Base-by-base conservation (phyloP, 2,329 filamentous ascomycete genomes). In the Graphium sp. region DNA sequence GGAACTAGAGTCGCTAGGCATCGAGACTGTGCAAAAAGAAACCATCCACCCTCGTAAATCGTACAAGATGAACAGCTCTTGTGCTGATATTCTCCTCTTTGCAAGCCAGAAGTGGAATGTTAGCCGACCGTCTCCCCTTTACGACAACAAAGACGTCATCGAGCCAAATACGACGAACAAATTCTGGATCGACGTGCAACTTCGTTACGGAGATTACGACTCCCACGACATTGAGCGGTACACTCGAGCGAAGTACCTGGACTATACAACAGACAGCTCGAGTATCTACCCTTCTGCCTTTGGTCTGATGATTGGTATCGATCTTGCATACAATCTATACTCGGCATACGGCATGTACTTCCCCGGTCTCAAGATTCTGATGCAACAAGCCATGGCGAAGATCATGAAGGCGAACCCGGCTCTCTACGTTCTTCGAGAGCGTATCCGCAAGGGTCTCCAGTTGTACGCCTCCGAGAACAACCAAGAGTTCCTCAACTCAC, bases 21-120 rank as follows among this genome's bases (percentile, higher is more conserved):
- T 98, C 33, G 89, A 98, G 53, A 91, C 84, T 3, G 89, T 95
- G 5, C 89, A 98, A 49, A 98, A 98, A 55, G 89, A 98, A 58
- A 95, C 89, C 0, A 98, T 98, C 34, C 89, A 98, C 60, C 89
- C 89, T 29, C 72, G 89, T 70, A 98, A 98, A 57, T 94, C 84
- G 5, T 98, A 98, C 71, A 98, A 98, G 71, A 98, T 98, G 89
- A 98, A 98, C 63, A 94, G 85, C 44, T 95, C 87, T 33, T 95
- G 89, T 45, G 89, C 91, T 5, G 89, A 98, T 51, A 94, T 98
- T 37, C 65, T 95, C 31, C 68, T 98, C 7, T 98, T 98, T 46
- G 87, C 89, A 21, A 92, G 80, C 38, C 89, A 95, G 59, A 98
- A 95, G 52, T 98, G 91, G 91, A 95, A 92, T 37, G 85, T 98